Base-by-base conservation (phyloP, 352 stramenopile species). In the Phytophthora citrophthora region DNA sequence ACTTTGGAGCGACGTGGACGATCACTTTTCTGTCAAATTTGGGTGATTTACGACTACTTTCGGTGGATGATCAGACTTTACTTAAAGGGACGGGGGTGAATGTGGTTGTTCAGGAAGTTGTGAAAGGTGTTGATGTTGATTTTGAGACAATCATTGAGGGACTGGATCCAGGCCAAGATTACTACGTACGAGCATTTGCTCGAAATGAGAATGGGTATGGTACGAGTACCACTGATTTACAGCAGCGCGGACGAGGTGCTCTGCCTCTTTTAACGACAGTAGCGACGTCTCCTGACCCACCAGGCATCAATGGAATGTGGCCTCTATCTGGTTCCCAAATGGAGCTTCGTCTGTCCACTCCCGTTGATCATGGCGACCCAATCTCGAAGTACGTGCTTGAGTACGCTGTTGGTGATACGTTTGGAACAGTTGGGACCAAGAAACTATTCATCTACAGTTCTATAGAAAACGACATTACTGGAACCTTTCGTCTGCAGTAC, bases 171-270 rank as follows among this genome's bases (percentile, higher is more conserved):
- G 61, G 54, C 10, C 49, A 74, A 48, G 63, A 87, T n/a, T 91
- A 91, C 57, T 90, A 83, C 32, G 61, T 91, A 11, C 76, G 83
- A 5, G 83, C 79, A 10, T 90, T 82, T 45, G 81, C 86, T 10
- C 75, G 76, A 2, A 94, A 93, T 8, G 31, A 75, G 12, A 91
- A 91, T 56, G 83, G 83, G 0, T 93, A 90, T n/a, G 78, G 86
- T 13, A 18, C 58, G 3, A 79, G 79, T 24, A 92, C 82, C 0
- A 78, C 84, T 29, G 45, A 74, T 0, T 76, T 91, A n/a, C 86
- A 94, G 54, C 72, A 67, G 5, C 48, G 69, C 15, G 86, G 86
- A 15, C 79, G 76, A 62, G 86, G 86, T 9, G 82, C 76, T 1
- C 47, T 88, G 18, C 80, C 78, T 11, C 47, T 92, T 31, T 54